A percentile compares a stretch with the other conserved stretches of the same genome.
Evolutionary conservation across 495 filamentous ascomycete species (phyloP).

Genomic region (Astrocystis sublimbata): DNA sequence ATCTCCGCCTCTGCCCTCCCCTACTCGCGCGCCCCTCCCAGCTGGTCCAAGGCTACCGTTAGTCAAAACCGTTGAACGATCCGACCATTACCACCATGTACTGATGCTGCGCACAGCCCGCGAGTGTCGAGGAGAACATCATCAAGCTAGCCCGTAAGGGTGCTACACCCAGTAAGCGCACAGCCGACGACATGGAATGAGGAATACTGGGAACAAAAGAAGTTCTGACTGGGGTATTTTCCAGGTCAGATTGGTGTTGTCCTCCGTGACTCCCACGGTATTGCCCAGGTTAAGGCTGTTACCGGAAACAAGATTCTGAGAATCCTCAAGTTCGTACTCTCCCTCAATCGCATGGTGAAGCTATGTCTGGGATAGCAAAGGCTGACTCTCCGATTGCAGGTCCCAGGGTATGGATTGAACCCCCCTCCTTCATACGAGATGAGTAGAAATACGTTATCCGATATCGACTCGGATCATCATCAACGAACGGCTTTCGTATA

Average conservation of each 20-base stretch:
- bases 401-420: constrained; percentile 63
- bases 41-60: constrained; percentile 88
- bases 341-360: constrained; percentile 37
- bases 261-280: constrained; percentile 93
- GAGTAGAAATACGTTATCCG: constrained; percentile 23
- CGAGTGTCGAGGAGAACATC: constrained; percentile 96
- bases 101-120: constrained; percentile 37
- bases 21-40: constrained; percentile 87
- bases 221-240: neutral
- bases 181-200: neutral
- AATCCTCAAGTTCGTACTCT: constrained; percentile 73
- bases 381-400: constrained; percentile 9
- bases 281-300: constrained; percentile 95
- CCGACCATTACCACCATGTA: constrained; percentile 36
- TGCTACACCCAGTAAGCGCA: constrained; percentile 82
- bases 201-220: neutral
- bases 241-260: constrained; percentile 79
- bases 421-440: constrained; percentile 16
- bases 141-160: constrained; percentile 98
- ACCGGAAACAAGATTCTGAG: constrained; percentile 99
- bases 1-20: constrained; percentile 92
- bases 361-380: neutral
- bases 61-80: neutral
- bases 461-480: constrained; percentile 22
- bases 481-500: constrained; percentile 30